Evolutionary conservation across 352 stramenopile species (phyloP), one percentile per base, ranked within the genome.

Genomic region (Phytopythium cucurbitacearum): DNA sequence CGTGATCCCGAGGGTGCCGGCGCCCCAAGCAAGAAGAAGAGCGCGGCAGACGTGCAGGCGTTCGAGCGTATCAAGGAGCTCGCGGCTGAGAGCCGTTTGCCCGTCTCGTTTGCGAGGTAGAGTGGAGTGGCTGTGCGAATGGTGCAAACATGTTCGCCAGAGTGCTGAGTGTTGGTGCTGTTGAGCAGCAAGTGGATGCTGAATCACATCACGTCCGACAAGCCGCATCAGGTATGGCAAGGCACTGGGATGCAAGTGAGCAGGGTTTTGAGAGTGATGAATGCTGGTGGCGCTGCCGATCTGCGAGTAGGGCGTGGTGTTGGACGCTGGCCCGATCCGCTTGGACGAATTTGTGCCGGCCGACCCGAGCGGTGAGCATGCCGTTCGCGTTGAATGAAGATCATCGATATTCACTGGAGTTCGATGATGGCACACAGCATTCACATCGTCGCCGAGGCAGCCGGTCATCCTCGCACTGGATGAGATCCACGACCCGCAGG

Each of bases 201-300:
- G 11, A 93, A 93, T 51, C 76, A 90, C 41, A 84, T 90, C 38
- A 90, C 80, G 11, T 67, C 80, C 3, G 79, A 93, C 67, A 91
- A 91, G 42, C 83, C 83, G 10, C 83, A 93, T 56, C 83, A 92
- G 60, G 80, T 89, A 40, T 2, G 21, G 2, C 21, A 28, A 46
- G 49, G 49, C 21, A 43, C 7, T 35, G 33, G 11, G n/a, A 28
- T 10, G 36, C 13, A 38, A 33, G n/a, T 16, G 44, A 16, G 12
- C 4, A n/a, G 7, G 16, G 1, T 57, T 10, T 8, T 39, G 1
- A 35, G 5, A 16, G 34, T 51, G 15, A 51, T 36, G 5, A 5
- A 33, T 7, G 21, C 15, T 54, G 28, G 13, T 28, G n/a, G 36
- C 1, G 57, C 43, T 47, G 40, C 5, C 58, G 40, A 35, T 5